A percentile compares a stretch with the other conserved stretches of the same genome.
phyloP scores from a whole-genome alignment of 495 filamentous ascomycete genomes.

The Chaetomium tenue region DNA sequence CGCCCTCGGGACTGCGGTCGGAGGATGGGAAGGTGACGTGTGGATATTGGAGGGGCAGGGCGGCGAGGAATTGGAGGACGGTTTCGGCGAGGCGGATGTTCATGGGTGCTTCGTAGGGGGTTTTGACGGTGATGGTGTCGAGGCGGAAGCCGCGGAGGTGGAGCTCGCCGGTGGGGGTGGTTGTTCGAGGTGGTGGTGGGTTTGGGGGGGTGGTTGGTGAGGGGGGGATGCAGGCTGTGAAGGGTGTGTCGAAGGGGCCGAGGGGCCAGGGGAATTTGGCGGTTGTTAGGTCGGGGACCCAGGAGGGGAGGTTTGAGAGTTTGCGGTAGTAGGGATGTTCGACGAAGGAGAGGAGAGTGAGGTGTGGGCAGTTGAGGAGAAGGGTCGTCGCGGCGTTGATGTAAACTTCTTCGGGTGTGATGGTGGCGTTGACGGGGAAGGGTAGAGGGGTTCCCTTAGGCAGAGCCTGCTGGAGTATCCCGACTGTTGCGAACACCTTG shows the following conservation, averaged over 20 bases:
- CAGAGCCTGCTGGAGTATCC: slow-evolving; percentile 21
- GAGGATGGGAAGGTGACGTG: neutral
- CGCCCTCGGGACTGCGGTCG: neutral
- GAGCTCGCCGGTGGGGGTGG: slow-evolving; percentile 4
- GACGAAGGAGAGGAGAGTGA: slow-evolving; percentile 17
- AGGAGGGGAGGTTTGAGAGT: slow-evolving; percentile 14
- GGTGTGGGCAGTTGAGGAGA: slow-evolving; percentile 13
- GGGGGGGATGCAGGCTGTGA: slow-evolving; percentile 8
- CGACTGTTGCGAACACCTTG: slow-evolving; percentile 22
- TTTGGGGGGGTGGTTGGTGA: neutral
- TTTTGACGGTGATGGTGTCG: slow-evolving; percentile 14
- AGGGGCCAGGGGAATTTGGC: slow-evolving; percentile 17
- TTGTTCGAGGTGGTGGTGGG: slow-evolving; percentile 2
- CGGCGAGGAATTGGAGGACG: slow-evolving; percentile 9
- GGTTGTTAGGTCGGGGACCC: slow-evolving; percentile 20
- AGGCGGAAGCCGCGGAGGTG: slow-evolving; percentile 13
- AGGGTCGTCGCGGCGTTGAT: slow-evolving; percentile 14
- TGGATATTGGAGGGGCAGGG: slow-evolving; percentile 2
- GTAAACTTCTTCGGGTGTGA: slow-evolving; percentile 18
- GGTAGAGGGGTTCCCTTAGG: neutral
- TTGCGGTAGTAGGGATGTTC: slow-evolving; percentile 16
- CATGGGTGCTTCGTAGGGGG: neutral
- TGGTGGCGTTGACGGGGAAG: slow-evolving; percentile 14
- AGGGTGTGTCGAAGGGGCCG: slow-evolving; percentile 17
- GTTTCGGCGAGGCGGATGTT: slow-evolving; percentile 8